These are phyloP conservation scores for Colletotrichum camelliae DNA, from an alignment of 2,329 filamentous ascomycete genomes.

Conservation along the genomic window DNA sequence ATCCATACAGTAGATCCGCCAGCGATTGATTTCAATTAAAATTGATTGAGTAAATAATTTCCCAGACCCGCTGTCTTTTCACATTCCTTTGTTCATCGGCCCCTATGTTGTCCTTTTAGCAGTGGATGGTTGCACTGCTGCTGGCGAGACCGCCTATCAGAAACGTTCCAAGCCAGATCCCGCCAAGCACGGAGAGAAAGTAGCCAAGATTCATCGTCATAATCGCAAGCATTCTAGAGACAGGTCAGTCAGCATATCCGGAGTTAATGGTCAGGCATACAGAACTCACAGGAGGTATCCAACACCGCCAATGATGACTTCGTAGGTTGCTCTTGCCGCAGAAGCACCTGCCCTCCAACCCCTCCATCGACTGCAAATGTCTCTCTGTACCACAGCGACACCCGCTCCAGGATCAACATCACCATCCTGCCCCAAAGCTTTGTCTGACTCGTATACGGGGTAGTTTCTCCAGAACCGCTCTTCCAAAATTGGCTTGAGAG, in stretches of 20 bases:
- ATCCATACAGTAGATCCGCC: neutral
- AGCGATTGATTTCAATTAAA: neutral
- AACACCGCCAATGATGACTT: conserved; percentile 67
- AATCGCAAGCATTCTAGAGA: conserved; percentile 81
- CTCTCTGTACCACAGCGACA: neutral
- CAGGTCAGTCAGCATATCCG: neutral
- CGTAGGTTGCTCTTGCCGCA: conserved; percentile 21
- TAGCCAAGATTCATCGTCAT: conserved; percentile 91
- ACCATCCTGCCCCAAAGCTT: neutral
- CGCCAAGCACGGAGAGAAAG: conserved; percentile 77
- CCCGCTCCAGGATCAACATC: neutral
- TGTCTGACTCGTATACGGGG: neutral
- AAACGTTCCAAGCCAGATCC: conserved; percentile 76
- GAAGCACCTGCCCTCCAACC: conserved; percentile 22
- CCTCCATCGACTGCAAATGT: neutral
- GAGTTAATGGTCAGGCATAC: neutral
- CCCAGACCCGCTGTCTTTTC: neutral
- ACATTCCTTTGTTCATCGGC: neutral
- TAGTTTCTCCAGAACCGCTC: conserved; percentile 45
- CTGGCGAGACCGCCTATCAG: neutral
- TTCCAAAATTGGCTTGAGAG: conserved; percentile 69
- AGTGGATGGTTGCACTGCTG: neutral
- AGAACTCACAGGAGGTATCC: conserved; percentile 82
- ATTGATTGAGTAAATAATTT: neutral
- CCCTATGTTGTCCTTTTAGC: neutral